phyloP scores from a whole-genome alignment of 2,329 filamentous ascomycete genomes.

The Talaromyces pinophilus region DNA sequence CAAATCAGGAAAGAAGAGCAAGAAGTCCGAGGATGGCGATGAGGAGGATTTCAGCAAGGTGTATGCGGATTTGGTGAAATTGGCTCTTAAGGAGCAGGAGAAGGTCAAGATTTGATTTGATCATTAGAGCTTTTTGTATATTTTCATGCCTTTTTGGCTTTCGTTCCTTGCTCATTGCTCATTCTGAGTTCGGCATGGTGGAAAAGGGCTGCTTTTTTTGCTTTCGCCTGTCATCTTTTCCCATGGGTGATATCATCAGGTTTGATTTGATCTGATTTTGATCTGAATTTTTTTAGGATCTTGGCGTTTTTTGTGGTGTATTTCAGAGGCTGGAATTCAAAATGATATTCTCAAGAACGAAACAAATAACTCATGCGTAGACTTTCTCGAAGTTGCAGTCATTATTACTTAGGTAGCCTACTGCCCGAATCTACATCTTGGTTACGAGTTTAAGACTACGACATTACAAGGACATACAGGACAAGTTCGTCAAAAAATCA shows the following conservation, averaged over 20 bases:
- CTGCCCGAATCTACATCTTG: not conserved
- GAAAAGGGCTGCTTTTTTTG: not conserved
- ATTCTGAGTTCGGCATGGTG: constrained; percentile 1
- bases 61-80: constrained; percentile 59
- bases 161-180: constrained; percentile 1
- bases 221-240: constrained; percentile 17
- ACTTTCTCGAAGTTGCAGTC: not conserved
- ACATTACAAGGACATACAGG: not conserved
- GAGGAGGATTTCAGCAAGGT: constrained; percentile 52
- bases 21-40: constrained; percentile 52
- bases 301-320: constrained; percentile 35
- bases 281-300: constrained; percentile 4
- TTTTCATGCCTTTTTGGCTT: constrained; percentile 2
- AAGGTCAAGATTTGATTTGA: constrained; percentile 53
- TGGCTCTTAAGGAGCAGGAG: constrained; percentile 60
- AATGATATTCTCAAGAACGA: constrained; percentile 6
- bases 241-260: constrained; percentile 21
- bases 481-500: constrained; percentile 7
- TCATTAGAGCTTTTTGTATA: constrained; percentile 11
- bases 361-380: not conserved
- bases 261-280: constrained; percentile 19
- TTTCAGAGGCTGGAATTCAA: constrained; percentile 37
- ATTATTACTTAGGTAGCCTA: not conserved
- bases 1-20: constrained; percentile 53
- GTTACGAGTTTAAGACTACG: not conserved